Evolutionary conservation across 2,329 filamentous ascomycete genomes (phyloP), one percentile per base, ranked within the genome.

Genomic region (Sporothrix pallida): DNA sequence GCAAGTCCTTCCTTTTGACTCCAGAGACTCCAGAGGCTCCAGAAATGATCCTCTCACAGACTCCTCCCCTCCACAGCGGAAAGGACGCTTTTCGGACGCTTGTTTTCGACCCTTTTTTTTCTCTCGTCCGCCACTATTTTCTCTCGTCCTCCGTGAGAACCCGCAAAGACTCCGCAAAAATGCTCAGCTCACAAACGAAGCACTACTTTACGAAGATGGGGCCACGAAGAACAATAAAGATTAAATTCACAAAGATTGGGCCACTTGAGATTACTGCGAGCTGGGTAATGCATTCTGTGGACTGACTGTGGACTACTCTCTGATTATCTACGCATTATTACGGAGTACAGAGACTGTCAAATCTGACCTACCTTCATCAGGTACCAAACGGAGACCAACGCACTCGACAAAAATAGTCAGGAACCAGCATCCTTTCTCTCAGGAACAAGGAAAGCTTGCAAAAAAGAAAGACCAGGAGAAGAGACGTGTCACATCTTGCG

Each of bases 111-210:
- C 2, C 31, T 37, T 54, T 20, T 20, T 54, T 23, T 20, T 54
- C 7, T 20, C 8, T 54, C 17, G 12, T 54, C 52, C 56, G 56
- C 56, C 23, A 23, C 23, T 58, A 31, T 31, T 58, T 31, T 26
- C 23, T 58, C 56, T 58, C 56, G 6, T 9, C n/a, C 20, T 56
- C 54, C 54, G 26, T 20, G 54, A 56, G 26, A 56, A 56, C 20
- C 20, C 54, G 54, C 54, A 52, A 52, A 26, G 54, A 26, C 54
- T 56, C 54, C 54, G 23, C 54, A 56, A 56, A 56, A 52, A 52
- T 17, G 15, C 12, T 15, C 9, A 56, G 52, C 52, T 13, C 54
- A 56, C 54, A 26, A 20, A 56, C 54, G 54, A 56, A 9, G 52
- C 52, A 56, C n/a, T 56, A 52, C 17, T 52, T 13, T 17, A 50